Base-by-base conservation (phyloP, 306 rosid species). In the Medicago lupulina region DNA sequence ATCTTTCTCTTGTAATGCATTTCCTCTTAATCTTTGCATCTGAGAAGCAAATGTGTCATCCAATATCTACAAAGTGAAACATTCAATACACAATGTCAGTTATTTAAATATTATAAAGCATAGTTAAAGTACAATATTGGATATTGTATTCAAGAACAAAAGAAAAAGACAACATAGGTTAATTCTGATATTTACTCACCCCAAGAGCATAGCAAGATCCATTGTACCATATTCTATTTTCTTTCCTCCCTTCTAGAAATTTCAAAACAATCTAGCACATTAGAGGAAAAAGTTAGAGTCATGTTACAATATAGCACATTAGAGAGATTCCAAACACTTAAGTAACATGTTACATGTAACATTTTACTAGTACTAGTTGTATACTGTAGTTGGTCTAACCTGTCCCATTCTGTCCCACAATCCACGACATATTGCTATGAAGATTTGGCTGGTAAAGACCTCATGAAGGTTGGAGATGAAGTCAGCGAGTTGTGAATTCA, bases 151-250 rank as follows among this genome's bases (percentile, higher is more conserved):
- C 14, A 18, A 79, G 8, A 18, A 73, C 46, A 61, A n/a, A 44
- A 23, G 41, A 38, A 9, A 65, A 23, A 36, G 46, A 63, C 10
- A 34, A 18, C 68, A 15, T 10, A 36, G 23, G 39, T 25, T 16
- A 28, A 23, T 40, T 41, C 21, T 18, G 57, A 67, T 17, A 25
- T 43, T 18, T 28, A 80, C 94, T 83, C 81, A 95, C 98, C 87
- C 96, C 98, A 11, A 95, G 97, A 84, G 98, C 97, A 73, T 92
- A 92, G 84, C 89, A 89, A 53, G 98, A 95, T 19, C 97, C 98
- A 0, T 85, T 92, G 85, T 90, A 95, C 93, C 95, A 92, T 49
- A 86, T 86, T 82, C 92, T 83, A 85, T 95, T 95, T 86, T 95
- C 98, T 79, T 95, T 95, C 84, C 97, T 85, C 67, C 97, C 98